Percentiles rank a stretch among this genome's conserved stretches.
phyloP scores from a whole-genome alignment of 441 rosid species.

The Capsella rubella region DNA sequence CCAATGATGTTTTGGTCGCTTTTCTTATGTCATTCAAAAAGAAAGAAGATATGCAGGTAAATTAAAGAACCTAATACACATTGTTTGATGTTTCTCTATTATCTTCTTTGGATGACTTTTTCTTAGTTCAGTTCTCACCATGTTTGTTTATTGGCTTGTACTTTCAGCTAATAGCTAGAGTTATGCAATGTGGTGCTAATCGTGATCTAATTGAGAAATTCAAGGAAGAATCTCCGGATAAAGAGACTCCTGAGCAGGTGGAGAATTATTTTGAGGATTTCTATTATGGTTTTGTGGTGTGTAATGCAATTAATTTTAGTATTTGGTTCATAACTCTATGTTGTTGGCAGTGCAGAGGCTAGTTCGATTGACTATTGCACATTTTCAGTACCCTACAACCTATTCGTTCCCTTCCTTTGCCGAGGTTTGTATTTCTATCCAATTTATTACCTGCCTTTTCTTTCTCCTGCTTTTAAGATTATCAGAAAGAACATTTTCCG shows the following conservation, averaged over 20 bases:
- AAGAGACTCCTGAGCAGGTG: conserved; percentile 80
- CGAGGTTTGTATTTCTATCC: conserved; percentile 54
- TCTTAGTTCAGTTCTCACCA: conserved; percentile 1
- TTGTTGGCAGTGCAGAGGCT: conserved; percentile 76
- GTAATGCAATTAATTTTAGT: background rate
- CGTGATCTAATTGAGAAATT: conserved; percentile 50
- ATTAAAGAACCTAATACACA: background rate
- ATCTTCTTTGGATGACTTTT: background rate
- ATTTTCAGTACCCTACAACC: conserved; percentile 51
- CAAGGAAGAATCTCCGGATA: conserved; percentile 49
- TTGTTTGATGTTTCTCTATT: background rate
- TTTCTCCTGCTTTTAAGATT: background rate
- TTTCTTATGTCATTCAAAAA: conserved; percentile 69
- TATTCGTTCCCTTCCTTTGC: conserved; percentile 70
- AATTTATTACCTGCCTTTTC: background rate
- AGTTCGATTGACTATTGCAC: conserved; percentile 72
- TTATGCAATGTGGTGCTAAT: conserved; percentile 55
- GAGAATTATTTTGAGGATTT: background rate
- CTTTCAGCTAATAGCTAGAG: conserved; percentile 59
- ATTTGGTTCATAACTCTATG: conserved; percentile 41
- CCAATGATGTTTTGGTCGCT: conserved; percentile 60
- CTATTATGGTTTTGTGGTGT: background rate
- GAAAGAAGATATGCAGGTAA: conserved; percentile 60
- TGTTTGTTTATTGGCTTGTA: conserved; percentile 7
- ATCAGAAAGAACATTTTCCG: background rate